A percentile compares a stretch with the other conserved stretches of the same genome.
These are phyloP conservation scores for Nematocida ironsii DNA, from an alignment of 371 early-diverging fungal genomes.

Conservation along the genomic window DNA sequence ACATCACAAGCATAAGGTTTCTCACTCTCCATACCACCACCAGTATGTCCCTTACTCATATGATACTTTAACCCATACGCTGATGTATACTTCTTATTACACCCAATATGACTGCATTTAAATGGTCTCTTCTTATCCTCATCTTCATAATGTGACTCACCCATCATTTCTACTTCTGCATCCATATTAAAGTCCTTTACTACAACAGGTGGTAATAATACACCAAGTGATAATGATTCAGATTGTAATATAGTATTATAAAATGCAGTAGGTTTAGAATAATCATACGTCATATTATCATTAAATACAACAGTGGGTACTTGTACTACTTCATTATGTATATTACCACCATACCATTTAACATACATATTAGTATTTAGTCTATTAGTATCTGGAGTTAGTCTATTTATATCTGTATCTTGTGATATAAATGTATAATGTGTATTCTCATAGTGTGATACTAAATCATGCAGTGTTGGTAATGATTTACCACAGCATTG, in stretches of 20 bases:
- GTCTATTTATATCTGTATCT: not conserved
- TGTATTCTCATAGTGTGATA: conserved; percentile 52
- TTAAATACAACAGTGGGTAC: conserved; percentile 59
- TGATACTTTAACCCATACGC: conserved; percentile 71
- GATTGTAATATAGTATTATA: conserved; percentile 58
- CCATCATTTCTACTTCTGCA: conserved; percentile 48
- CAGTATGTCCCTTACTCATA: conserved; percentile 69
- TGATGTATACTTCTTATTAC: conserved; percentile 71
- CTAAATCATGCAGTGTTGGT: conserved; percentile 51
- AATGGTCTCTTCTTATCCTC: conserved; percentile 62
- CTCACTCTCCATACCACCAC: conserved; percentile 69
- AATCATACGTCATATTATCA: conserved; percentile 53
- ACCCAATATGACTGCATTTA: conserved; percentile 67
- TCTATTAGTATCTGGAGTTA: conserved; percentile 33
- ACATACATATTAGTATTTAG: conserved; percentile 33
- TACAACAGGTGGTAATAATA: conserved; percentile 46
- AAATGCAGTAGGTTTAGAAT: conserved; percentile 56
- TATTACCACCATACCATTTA: conserved; percentile 56
- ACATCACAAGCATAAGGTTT: conserved; percentile 82
- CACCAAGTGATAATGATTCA: conserved; percentile 46
- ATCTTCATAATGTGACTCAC: conserved; percentile 44
- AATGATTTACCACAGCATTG: conserved; percentile 57
- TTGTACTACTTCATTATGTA: conserved; percentile 53
- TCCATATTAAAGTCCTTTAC: conserved; percentile 53
- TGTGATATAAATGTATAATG: conserved; percentile 57